These are phyloP conservation scores for Globisporangium ultimum DNA, from an alignment of 352 stramenopile genomes.

Conservation along the genomic window DNA sequence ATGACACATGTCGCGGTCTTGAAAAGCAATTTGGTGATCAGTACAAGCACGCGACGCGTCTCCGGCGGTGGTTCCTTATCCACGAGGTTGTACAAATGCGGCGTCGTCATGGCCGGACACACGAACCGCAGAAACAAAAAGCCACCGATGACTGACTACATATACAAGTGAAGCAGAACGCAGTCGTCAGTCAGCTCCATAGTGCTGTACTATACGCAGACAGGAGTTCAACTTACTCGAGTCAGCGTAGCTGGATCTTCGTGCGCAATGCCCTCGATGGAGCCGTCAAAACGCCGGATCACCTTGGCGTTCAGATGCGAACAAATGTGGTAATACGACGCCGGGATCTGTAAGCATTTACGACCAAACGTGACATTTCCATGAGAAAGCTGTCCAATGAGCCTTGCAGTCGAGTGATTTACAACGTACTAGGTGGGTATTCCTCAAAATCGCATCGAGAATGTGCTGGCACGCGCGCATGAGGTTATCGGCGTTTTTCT, in stretches of 20 bases:
- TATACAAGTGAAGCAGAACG: neutral
- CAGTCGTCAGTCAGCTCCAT: neutral
- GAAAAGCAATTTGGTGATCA: slow-evolving; percentile 87
- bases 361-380: neutral
- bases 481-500: slow-evolving; percentile 69
- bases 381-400: slow-evolving; percentile 1
- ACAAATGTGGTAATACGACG: slow-evolving; percentile 77
- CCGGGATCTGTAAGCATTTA: slow-evolving; percentile 37
- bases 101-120: slow-evolving; percentile 84
- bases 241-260: slow-evolving; percentile 57
- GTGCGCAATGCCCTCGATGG: slow-evolving; percentile 48
- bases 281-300: slow-evolving; percentile 65
- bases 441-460: slow-evolving; percentile 74
- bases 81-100: slow-evolving; percentile 77
- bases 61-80: slow-evolving; percentile 66
- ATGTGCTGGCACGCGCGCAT: slow-evolving; percentile 84
- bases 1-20: slow-evolving; percentile 86
- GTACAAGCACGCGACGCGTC: slow-evolving; percentile 79
- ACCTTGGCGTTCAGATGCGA: slow-evolving; percentile 71
- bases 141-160: slow-evolving; percentile 77
- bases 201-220: neutral
- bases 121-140: slow-evolving; percentile 89
- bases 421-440: slow-evolving; percentile 39
- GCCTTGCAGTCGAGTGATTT: neutral
- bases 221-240: slow-evolving; percentile 26